Base-by-base conservation (phyloP, 2,329 filamentous ascomycete genomes). In the Fusarium virguliforme region DNA sequence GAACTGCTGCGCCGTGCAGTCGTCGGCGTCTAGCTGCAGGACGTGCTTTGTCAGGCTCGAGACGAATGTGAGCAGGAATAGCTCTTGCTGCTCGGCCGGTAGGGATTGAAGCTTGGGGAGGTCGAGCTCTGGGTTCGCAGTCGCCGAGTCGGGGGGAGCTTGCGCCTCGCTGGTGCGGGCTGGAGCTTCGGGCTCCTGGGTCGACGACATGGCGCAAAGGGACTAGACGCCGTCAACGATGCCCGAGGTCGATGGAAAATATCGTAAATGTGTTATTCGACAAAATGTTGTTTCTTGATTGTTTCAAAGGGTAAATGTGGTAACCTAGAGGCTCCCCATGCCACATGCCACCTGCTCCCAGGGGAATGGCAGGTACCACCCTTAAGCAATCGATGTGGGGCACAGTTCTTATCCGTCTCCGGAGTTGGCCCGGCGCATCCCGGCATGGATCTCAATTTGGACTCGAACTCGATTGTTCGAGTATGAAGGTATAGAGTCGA, bases 11-110 rank as follows among this genome's bases (percentile, higher is more conserved):
- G 93, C 89, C 24, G 93, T 95, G 73, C 95, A 92, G 78, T 93
- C 92, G 74, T 97, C 94, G 68, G 90, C 86, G 59, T 90, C 88
- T 51, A 98, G 88, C 15, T 85, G 85, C 60, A 90, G 86, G 48
- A 97, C 92, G 86, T 98, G 93, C 74, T 92, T 92, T 69, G 90
- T 91, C 62, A 99, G 87, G 67, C 92, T 90, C 30, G 94, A 92
- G 37, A 95, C 92, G 79, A 97, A 98, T 28, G 91, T 97, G 66
- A 99, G 87, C 69, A 99, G 88, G 81, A 96, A 97, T 12, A 99
- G 89, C 77, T 98, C 95, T 82, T 99, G 96, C 81, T 99, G 96
- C 83, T 99, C 96, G 60, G 93, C 90, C 46, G 95, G 94, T 51
- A 98, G 89, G 58, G 93, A 88, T 81, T 97, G 92, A 53, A 99